These are phyloP conservation scores for Solanum clarkiae DNA, from an alignment of 257 asterid genomes.

Conservation along the genomic window DNA sequence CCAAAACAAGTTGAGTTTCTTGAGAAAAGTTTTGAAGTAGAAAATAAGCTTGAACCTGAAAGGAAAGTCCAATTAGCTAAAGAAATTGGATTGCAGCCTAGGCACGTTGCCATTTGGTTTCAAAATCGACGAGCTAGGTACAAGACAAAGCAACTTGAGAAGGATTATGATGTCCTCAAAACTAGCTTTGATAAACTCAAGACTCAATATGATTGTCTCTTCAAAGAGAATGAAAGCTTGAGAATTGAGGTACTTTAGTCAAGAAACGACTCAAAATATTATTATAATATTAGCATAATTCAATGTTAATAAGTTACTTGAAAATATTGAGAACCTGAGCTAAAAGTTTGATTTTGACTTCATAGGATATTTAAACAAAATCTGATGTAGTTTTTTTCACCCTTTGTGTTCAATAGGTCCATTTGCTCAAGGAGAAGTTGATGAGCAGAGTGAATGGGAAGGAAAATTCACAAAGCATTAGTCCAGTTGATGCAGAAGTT, in stretches of 20 bases:
- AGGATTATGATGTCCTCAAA: conserved; percentile 27
- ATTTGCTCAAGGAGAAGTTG: conserved; percentile 42
- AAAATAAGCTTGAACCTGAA: conserved; percentile 10
- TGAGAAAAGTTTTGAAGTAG: conserved; percentile 9
- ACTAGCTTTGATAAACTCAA: conserved; percentile 28
- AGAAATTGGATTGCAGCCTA: conserved; percentile 5
- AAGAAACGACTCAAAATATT: background rate
- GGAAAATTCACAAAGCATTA: conserved; percentile 3
- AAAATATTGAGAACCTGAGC: background rate
- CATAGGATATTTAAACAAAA: background rate
- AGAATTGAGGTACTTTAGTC: conserved; percentile 35
- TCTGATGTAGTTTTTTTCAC: background rate
- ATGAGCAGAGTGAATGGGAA: conserved; percentile 18
- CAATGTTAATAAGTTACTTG: background rate
- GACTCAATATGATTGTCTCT: background rate
- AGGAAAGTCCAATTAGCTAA: conserved; percentile 2
- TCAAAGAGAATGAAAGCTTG: conserved; percentile 43
- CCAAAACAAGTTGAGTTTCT: conserved; percentile 21
- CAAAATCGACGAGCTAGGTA: conserved; percentile 7
- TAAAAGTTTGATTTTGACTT: background rate
- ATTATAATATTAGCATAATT: background rate
- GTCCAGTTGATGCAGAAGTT: background rate
- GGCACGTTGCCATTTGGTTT: conserved; percentile 13
- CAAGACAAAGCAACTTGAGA: conserved; percentile 5
- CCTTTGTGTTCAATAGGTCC: conserved; percentile 22